Percentiles rank a stretch among this genome's conserved stretches.
Evolutionary conservation across 2,329 filamentous ascomycete genomes (phyloP).

Genomic region (Aspergillus luchuensis): DNA sequence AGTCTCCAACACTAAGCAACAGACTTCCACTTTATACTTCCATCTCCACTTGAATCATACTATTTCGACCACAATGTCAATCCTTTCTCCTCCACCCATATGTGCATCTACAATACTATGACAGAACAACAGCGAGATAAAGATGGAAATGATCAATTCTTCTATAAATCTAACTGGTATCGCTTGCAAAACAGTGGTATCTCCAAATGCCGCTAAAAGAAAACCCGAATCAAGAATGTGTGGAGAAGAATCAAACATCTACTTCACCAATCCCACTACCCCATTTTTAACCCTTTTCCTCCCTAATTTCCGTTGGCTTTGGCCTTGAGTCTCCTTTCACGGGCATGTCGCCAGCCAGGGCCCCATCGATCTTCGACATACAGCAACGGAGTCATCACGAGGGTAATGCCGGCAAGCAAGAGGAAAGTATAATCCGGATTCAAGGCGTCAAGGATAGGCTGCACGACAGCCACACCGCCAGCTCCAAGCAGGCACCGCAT

Average conservation of each 20-base stretch:
- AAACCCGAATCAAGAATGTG: background rate
- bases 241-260: background rate
- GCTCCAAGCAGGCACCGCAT: slow-evolving; percentile 42
- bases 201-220: background rate
- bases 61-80: no score
- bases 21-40: background rate
- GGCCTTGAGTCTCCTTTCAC: slow-evolving; percentile 14
- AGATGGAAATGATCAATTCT: background rate
- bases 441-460: slow-evolving; percentile 37
- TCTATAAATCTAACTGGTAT: background rate
- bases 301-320: background rate
- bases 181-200: background rate
- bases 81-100: no score
- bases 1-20: background rate
- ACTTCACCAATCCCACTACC: background rate
- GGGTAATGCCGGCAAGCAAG: slow-evolving; percentile 32
- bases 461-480: slow-evolving; percentile 34
- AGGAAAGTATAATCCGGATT: slow-evolving; percentile 33
- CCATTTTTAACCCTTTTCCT: background rate
- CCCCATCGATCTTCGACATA: slow-evolving; percentile 31
- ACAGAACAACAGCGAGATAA: background rate
- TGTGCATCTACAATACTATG: no score
- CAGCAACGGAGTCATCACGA: slow-evolving; percentile 28
- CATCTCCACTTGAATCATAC: no score
- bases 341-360: slow-evolving; percentile 30